Base-by-base conservation (phyloP, 2,329 filamentous ascomycete genomes). In the Penicillium janthinellum region DNA sequence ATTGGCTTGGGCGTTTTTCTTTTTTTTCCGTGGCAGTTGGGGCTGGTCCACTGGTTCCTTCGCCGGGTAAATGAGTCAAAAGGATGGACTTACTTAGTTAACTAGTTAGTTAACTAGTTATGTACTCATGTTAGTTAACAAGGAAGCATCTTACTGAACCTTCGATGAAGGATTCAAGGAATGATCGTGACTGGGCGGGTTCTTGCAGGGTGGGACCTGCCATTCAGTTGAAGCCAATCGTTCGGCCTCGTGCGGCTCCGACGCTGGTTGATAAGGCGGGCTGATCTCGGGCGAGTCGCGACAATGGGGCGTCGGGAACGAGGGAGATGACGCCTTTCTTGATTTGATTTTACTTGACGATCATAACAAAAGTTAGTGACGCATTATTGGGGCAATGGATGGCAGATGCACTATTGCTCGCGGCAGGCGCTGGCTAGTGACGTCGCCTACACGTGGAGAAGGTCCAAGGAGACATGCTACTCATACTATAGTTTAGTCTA, bases 201-300 rank as follows among this genome's bases (percentile, higher is more conserved):
- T 28, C 50, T 31, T 53, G 50, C 50, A 53, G 50, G 50, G n/a
- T 53, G 50, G 38, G 50, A 22, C 34, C 48, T 17, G 22, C 37
- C 35, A 14, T 15, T n/a, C 14, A 20, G n/a, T 59, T 22, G 25
- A 20, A 41, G 31, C 63, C 64, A 66, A 65, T 64, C 57, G 52
- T 48, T 56, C 17, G 28, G 31, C 61, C 64, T 53, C 63, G 64
- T 66, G 64, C 44, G 41, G 35, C 34, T 49, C 25, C 20, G 25
- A 53, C 38, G 15, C 31, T 25, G 38, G 37, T 17, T 56, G 54
- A 25, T 51, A 20, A 28, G 37, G 28, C 42, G 41, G 38, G 55
- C 28, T 25, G 25, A 25, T 25, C 25, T 25, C 25, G 25, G 10
- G 47, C 35, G n/a, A n/a, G n/a, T n/a, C n/a, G n/a, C n/a, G 5